Evolutionary conservation across 305 asterid genomes (phyloP), one percentile per base, ranked within the genome.

Genomic region (Rubia tinctorum): DNA sequence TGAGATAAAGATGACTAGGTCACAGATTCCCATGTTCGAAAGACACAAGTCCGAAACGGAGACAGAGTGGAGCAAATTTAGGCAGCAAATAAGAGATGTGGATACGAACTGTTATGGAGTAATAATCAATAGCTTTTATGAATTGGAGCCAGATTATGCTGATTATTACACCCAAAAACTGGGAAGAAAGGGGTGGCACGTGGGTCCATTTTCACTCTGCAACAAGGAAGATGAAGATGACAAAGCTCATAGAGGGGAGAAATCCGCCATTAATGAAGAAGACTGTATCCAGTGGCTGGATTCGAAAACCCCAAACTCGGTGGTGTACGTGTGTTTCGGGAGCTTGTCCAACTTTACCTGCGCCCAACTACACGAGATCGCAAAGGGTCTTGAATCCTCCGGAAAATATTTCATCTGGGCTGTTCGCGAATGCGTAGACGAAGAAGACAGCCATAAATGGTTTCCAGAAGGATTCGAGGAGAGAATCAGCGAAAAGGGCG

Each of bases 41-140:
- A 53, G 60, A 20, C n/a, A 17, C 0, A 53, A 53, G 23, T n/a
- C 15, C 25, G 25, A 53, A 6, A 18, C 22, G 22, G 60, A 53
- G 91, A 84, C 70, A 39, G 75, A 12, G 8, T 62, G 67, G 42
- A 23, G 40, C 42, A 34, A 62, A 4, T 6, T 23, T 1, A 3
- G 8, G 17, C 37, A 62, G 67, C 9, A 11, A 12, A 27, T 34
- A 2, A 62, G 25, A 62, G 42, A 12, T 6, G 40, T 23, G 42
- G 42, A 23, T 62, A 23, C 67, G 7, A 62, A 4, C 37, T 25
- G 42, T 25, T 25, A 25, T 17, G 42, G 67, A 34, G 40, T 11
- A 30, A 62, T 23, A 25, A 27, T 62, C 42, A 34, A 62, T 5
- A 62, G 42, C n/a, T 34, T 23, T 12, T 25, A 23, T 9, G 42